Evolutionary conservation across 805 yeast genomes (phyloP), one percentile per base, ranked within the genome.

Genomic region (Candida cerambycidarum): DNA sequence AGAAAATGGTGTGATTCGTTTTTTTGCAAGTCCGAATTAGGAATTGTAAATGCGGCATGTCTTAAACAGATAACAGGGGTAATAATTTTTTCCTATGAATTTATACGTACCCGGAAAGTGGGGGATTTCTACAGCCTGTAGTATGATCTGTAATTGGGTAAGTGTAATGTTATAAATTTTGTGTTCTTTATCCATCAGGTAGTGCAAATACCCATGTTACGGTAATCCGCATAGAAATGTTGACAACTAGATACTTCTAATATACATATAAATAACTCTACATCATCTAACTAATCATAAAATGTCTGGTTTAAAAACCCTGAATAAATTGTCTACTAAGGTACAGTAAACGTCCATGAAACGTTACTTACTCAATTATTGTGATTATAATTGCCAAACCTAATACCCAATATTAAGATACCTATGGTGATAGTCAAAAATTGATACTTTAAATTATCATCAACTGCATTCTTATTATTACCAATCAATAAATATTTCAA

Each of bases 341-440:
- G n/a, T n/a, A n/a, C n/a, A n/a, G n/a, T n/a, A 25, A 11, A 25
- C 13, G 29, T 25, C 29, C 29, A 25, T 12, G 13, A 25, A 25
- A 25, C 29, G 13, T 25, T 11, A 5, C 4, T 9, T 11, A 11
- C 29, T 11, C 11, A 25, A 34, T 13, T 12, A 27, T 27, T 29
- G 13, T 46, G 48, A 32, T 47, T 42, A 31, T 47, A 45, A 38
- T 57, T 57, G 10, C 73, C 63, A 43, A 69, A 64, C 42, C 62
- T 59, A 30, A 69, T 51, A 0, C 72, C 74, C 31, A 71, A 54
- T 30, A 71, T 62, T 45, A 66, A 56, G 4, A 71, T 70, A 14
- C 75, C 75, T 30, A 71, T 52, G 8, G 73, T 69, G 27, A 71
- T 61, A 34, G 71, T 64, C 32, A 71, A 56, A 42, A 71, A 71